A percentile compares a stretch with the other conserved stretches of the same genome.
These are phyloP conservation scores for Lactarius vividus DNA, from an alignment of 768 basidiomycete species.

Conservation along the genomic window DNA sequence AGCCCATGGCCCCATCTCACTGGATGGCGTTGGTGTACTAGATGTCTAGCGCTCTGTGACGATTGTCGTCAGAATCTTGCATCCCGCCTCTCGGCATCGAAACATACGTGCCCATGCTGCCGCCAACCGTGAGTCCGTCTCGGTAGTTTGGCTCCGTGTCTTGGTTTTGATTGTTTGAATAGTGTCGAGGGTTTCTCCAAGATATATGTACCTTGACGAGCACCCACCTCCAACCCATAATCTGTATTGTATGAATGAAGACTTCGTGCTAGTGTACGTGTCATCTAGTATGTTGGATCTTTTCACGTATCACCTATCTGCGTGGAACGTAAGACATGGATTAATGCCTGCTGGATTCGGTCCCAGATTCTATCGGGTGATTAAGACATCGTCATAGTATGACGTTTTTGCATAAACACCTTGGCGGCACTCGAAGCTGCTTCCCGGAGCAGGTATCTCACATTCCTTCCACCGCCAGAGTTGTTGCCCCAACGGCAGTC, in stretches of 20 bases:
- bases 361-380: slow-evolving; percentile 1
- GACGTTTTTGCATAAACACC: background rate
- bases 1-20: background rate
- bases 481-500: background rate
- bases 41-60: slow-evolving; percentile 61
- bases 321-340: background rate
- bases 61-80: slow-evolving; percentile 61
- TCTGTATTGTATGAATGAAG: slow-evolving; percentile 2
- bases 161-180: slow-evolving; percentile 2
- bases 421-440: background rate
- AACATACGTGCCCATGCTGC: slow-evolving; percentile 68
- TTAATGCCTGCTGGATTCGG: background rate
- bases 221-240: background rate
- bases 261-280: background rate
- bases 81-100: slow-evolving; percentile 50
- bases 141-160: background rate
- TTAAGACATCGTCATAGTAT: background rate
- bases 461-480: background rate
- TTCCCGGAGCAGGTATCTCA: background rate
- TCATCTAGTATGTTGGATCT: background rate
- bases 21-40: slow-evolving; percentile 9
- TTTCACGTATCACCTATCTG: background rate
- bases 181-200: slow-evolving; percentile 57
- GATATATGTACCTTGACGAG: slow-evolving; percentile 52
- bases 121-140: slow-evolving; percentile 40